phyloP scores from a whole-genome alignment of 192 early-diverging fungal species.

The Endogone sp. region DNA sequence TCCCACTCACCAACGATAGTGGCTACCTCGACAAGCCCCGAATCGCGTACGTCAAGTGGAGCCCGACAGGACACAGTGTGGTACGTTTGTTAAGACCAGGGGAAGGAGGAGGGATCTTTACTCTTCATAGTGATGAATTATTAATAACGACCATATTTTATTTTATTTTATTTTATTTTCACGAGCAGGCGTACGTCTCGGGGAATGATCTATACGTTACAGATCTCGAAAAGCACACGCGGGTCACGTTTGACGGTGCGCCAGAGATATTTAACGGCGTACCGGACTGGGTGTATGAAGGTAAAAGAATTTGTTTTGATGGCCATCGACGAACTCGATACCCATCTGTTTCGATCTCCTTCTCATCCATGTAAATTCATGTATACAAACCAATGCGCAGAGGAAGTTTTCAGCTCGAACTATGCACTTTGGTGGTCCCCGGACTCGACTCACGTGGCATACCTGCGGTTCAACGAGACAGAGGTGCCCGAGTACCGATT shows the following conservation, averaged over 20 bases:
- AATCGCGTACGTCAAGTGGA: constrained; percentile 72
- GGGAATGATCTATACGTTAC: constrained; percentile 87
- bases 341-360: no score
- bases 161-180: constrained; percentile 3
- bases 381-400: constrained; percentile 24
- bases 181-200: constrained; percentile 67
- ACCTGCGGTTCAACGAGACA: constrained; percentile 83
- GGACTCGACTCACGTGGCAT: constrained; percentile 72
- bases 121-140: constrained; percentile 4
- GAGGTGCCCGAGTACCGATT: constrained; percentile 75
- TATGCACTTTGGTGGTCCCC: constrained; percentile 88
- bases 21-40: constrained; percentile 36
- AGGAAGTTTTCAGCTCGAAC: constrained; percentile 75
- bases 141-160: background rate
- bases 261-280: constrained; percentile 84
- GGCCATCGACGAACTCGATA: background rate
- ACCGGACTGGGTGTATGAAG: constrained; percentile 98
- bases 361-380: no score
- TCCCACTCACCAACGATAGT: constrained; percentile 48
- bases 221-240: constrained; percentile 61
- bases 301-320: no score
- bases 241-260: constrained; percentile 84
- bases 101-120: background rate
- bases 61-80: constrained; percentile 70
- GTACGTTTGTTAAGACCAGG: no score